Conservation (phyloP, 495 filamentous ascomycete species). For the Daldinia grandis region DNA sequence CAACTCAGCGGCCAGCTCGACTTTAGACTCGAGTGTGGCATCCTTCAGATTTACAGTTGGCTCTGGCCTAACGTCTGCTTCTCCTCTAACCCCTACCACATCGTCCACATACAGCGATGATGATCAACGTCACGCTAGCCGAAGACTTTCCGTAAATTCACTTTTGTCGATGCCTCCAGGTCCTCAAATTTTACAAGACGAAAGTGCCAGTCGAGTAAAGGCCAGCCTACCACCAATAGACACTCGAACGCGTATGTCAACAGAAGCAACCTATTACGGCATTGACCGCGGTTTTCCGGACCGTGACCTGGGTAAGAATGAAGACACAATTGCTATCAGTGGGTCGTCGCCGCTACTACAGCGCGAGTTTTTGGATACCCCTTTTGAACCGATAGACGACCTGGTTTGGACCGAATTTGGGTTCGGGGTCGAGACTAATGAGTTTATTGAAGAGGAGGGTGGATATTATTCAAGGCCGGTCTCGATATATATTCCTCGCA, state of each 20-base stretch:
- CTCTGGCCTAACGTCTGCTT: conserved; percentile 43
- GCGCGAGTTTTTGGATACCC: conserved; percentile 35
- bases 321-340: conserved; percentile 64
- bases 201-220: conserved; percentile 36
- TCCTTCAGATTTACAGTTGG: conserved; percentile 41
- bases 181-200: conserved; percentile 36
- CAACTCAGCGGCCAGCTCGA: conserved; percentile 46
- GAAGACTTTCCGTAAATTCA: conserved; percentile 45
- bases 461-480: conserved; percentile 77
- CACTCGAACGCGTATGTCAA: conserved; percentile 34
- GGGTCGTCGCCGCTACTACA: conserved; percentile 53
- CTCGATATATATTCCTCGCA: conserved; percentile 50
- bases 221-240: conserved; percentile 39
- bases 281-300: conserved; percentile 75
- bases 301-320: conserved; percentile 71
- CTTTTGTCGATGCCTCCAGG: conserved; percentile 42
- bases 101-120: conserved; percentile 56
- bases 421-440: conserved; percentile 56
- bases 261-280: conserved; percentile 63
- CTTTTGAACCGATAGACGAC: conserved; percentile 34
- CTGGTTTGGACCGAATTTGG: conserved; percentile 51
- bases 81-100: conserved; percentile 59
- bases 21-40: conserved; percentile 39
- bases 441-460: conserved; percentile 61
- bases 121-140: conserved; percentile 39